Percentiles rank a stretch among this genome's conserved stretches.
These are phyloP conservation scores for Phaeotremella fagi DNA, from an alignment of 768 basidiomycete species.

Conservation along the genomic window DNA sequence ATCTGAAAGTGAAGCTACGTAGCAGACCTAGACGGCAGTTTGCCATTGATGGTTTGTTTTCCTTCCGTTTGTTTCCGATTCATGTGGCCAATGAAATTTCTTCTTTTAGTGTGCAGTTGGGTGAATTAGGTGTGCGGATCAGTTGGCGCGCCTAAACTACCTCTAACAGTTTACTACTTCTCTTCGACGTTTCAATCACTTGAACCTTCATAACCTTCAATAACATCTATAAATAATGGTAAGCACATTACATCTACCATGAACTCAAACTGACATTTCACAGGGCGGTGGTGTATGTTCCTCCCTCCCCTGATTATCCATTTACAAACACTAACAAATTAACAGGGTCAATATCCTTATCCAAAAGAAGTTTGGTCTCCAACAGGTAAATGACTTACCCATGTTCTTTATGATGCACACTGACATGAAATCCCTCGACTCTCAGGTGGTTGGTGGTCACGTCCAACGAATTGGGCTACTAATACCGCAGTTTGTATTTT, in stretches of 20 bases:
- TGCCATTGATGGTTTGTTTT: background rate
- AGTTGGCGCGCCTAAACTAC: background rate
- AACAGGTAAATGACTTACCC: slow-evolving; percentile 56
- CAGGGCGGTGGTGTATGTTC: slow-evolving; percentile 27
- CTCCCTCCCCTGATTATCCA: background rate
- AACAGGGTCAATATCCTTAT: slow-evolving; percentile 69
- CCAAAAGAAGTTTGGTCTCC: slow-evolving; percentile 95
- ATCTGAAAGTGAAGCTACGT: background rate
- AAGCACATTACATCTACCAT: too few relatives aligned
- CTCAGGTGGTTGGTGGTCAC: slow-evolving; percentile 96
- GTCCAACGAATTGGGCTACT: slow-evolving; percentile 80
- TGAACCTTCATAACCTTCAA: too few relatives aligned
- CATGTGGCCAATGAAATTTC: background rate
- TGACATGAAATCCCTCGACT: background rate
- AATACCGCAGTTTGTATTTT: slow-evolving; percentile 72
- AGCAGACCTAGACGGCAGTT: background rate
- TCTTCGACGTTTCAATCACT: too few relatives aligned
- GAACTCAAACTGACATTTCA: background rate
- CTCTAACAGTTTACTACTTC: too few relatives aligned
- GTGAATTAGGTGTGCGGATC: background rate
- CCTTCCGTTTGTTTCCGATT: background rate
- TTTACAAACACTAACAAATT: background rate
- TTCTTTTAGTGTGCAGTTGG: background rate
- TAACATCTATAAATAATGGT: too few relatives aligned
- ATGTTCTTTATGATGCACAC: background rate